These are phyloP conservation scores for Collybia sordida DNA, from an alignment of 768 basidiomycete genomes.

Conservation along the genomic window DNA sequence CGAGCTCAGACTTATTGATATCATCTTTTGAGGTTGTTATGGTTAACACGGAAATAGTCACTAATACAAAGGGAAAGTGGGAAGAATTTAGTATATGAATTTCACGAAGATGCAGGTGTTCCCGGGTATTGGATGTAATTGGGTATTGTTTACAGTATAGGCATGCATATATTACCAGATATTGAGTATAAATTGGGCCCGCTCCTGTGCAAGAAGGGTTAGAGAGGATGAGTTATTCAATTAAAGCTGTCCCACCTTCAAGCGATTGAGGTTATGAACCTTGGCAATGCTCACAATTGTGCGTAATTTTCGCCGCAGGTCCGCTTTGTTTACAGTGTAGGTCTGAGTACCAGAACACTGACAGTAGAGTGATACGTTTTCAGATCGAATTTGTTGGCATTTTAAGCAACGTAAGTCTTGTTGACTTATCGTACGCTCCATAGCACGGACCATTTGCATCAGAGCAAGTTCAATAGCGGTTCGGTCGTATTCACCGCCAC, in stretches of 20 bases:
- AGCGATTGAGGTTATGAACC: constrained; percentile 63
- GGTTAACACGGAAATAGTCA: too few species aligned
- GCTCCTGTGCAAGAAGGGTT: constrained; percentile 34
- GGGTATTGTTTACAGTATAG: too few species aligned
- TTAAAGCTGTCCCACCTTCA: constrained; percentile 51
- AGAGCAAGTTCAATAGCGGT: constrained; percentile 82
- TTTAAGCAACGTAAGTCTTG: constrained; percentile 89
- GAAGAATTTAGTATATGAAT: too few species aligned
- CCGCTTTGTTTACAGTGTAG: constrained; percentile 69
- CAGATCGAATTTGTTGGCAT: constrained; percentile 89
- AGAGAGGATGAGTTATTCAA: not conserved
- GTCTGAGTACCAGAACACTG: constrained; percentile 86
- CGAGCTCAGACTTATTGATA: too few species aligned
- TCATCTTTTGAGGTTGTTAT: too few species aligned
- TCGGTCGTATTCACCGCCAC: constrained; percentile 88
- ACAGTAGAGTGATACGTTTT: constrained; percentile 84
- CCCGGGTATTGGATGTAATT: too few species aligned
- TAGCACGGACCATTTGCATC: constrained; percentile 67
- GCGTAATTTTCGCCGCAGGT: constrained; percentile 67
- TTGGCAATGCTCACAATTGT: constrained; percentile 85
- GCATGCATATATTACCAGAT: constrained; percentile 32
- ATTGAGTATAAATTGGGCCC: constrained; percentile 40
- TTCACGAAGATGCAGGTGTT: too few species aligned
- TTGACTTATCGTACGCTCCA: constrained; percentile 77
- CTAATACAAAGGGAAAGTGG: too few species aligned